These are phyloP conservation scores for Pestalotiopsis sp. DNA, from an alignment of 2,329 filamentous ascomycete genomes.

Conservation along the genomic window DNA sequence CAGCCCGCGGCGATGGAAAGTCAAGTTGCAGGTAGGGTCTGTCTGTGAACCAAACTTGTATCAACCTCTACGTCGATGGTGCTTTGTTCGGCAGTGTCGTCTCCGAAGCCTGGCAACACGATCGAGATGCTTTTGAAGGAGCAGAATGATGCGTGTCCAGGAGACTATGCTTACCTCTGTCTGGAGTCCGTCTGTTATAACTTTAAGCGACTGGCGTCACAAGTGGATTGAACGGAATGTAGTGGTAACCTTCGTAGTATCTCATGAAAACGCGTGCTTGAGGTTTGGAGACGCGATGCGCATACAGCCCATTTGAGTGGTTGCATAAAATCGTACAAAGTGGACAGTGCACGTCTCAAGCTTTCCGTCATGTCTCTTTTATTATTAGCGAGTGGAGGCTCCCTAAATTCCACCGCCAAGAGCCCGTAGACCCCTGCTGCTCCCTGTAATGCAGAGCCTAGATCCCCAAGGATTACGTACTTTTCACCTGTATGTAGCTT, in stretches of 20 bases:
- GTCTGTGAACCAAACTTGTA: no score
- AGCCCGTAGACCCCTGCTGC: neutral
- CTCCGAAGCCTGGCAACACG: no score
- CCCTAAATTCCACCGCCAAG: neutral
- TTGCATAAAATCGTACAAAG: conserved; percentile 6
- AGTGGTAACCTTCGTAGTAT: neutral
- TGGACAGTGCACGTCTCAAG: conserved; percentile 1
- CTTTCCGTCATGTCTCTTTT: neutral
- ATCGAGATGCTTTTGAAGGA: no score
- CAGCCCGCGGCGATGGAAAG: neutral
- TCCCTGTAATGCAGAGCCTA: neutral
- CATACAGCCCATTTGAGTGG: neutral
- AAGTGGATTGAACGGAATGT: no score
- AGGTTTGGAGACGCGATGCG: conserved; percentile 12
- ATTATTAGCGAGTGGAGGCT: neutral
- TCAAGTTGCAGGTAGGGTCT: no score
- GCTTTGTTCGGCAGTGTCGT: no score
- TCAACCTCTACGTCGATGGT: no score
- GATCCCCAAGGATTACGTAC: conserved; percentile 8
- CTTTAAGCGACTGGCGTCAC: no score
- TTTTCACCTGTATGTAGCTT: neutral
- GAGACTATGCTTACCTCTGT: no score
- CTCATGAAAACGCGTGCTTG: conserved; percentile 13
- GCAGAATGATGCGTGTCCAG: no score
- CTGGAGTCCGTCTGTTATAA: no score